A percentile compares a stretch with the other conserved stretches of the same genome.
Evolutionary conservation across 1,139 yeast species (phyloP).

Genomic region (Nakaseomyces nivariensis): DNA sequence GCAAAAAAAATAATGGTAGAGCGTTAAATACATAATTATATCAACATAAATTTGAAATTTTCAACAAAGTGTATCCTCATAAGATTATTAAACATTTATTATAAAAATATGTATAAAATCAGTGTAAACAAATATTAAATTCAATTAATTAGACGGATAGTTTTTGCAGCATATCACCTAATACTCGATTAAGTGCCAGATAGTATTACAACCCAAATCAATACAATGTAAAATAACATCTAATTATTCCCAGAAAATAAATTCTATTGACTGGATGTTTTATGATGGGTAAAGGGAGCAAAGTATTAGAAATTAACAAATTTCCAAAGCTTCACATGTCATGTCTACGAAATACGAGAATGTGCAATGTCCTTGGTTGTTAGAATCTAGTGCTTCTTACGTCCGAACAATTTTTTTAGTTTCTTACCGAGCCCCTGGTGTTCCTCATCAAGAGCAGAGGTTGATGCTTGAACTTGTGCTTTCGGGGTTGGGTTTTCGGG

Average conservation of each 20-base stretch:
- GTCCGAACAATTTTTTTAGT: constrained; percentile 53
- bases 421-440: constrained; percentile 42
- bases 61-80: not conserved
- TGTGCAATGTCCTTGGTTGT: no score
- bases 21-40: no score
- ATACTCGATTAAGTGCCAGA: not conserved
- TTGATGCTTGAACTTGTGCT: constrained; percentile 10
- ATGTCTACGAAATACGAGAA: no score
- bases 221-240: not conserved
- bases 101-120: not conserved
- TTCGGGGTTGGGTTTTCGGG: constrained; percentile 3
- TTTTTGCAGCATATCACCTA: no score
- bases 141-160: no score
- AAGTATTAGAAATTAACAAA: not conserved
- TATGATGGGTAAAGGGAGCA: no score
- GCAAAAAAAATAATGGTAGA: not conserved
- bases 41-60: no score
- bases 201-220: not conserved
- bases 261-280: no score
- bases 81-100: no score
- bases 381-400: constrained; percentile 14
- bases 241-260: no score
- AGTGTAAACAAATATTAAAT: no score
- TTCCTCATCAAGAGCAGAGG: constrained; percentile 33
- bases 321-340: no score